Evolutionary conservation across 1,284 basidiomycete genomes (phyloP).

Genomic region (Boletus albobrunnescens): DNA sequence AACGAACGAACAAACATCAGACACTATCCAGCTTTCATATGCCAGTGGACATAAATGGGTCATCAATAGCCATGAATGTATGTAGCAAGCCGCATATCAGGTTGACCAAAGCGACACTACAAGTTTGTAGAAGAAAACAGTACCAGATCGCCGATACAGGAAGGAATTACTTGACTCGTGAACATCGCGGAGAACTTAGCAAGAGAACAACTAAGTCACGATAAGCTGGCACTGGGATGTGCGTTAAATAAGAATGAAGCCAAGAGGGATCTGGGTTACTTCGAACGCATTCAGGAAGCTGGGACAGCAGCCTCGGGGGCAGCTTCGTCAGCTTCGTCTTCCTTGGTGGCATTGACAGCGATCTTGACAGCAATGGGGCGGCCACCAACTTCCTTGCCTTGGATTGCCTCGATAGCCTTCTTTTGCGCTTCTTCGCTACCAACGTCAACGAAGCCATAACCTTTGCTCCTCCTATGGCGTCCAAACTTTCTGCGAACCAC

Average conservation of each 20-base stretch:
- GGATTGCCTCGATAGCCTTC: constrained; percentile 77
- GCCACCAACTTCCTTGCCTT: constrained; percentile 80
- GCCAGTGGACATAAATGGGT: constrained; percentile 21
- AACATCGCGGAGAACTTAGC: constrained; percentile 36
- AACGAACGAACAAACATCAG: constrained; percentile 21
- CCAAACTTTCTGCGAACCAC: constrained; percentile 83
- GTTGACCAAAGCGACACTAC: constrained; percentile 39
- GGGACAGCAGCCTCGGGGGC: constrained; percentile 14
- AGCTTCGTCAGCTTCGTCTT: constrained; percentile 37
- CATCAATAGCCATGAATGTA: constrained; percentile 34
- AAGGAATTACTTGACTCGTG: constrained; percentile 35
- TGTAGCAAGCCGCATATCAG: constrained; percentile 33
- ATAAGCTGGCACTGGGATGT: constrained; percentile 20
- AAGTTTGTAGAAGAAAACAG: constrained; percentile 40
- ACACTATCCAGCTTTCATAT: neutral
- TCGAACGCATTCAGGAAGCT: constrained; percentile 18
- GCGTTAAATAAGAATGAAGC: constrained; percentile 33
- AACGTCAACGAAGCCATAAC: constrained; percentile 92
- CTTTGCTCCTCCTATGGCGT: constrained; percentile 79
- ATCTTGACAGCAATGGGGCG: constrained; percentile 84
- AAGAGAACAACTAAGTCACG: constrained; percentile 34
- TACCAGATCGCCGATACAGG: constrained; percentile 44
- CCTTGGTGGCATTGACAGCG: constrained; percentile 66
- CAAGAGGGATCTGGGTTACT: constrained; percentile 24
- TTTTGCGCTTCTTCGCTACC: constrained; percentile 79